Evolutionary conservation across 1,139 yeast genomes (phyloP).

Genomic region (Chernovozyma aurita): DNA sequence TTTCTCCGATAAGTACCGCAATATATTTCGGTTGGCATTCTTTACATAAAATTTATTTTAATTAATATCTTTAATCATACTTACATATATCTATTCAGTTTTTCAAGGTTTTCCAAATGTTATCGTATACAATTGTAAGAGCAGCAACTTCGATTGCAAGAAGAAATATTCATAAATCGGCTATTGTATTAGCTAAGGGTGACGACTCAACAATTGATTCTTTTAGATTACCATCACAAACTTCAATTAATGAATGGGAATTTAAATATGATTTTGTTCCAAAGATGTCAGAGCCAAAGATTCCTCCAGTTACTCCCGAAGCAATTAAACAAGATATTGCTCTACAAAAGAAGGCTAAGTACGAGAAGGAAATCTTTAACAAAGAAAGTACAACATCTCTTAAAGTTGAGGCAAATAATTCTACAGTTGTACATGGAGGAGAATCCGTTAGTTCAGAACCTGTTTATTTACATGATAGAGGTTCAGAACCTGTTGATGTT

Average conservation of each 20-base stretch:
- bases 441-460: conserved; percentile 37
- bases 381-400: conserved; percentile 35
- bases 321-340: conserved; percentile 50
- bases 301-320: conserved; percentile 49
- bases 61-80: too few species aligned
- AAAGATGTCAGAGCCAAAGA: conserved; percentile 40
- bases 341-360: conserved; percentile 33
- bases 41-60: too few species aligned
- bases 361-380: conserved; percentile 38
- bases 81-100: too few species aligned
- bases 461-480: conserved; percentile 36
- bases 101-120: too few species aligned
- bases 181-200: conserved; percentile 29
- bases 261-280: conserved; percentile 51
- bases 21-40: too few species aligned
- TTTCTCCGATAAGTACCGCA: too few species aligned
- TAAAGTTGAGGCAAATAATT: conserved; percentile 43
- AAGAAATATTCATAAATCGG: conserved; percentile 10
- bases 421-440: conserved; percentile 43
- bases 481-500: conserved; percentile 24
- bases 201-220: conserved; percentile 46
- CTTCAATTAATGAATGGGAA: conserved; percentile 46
- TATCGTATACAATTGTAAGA: not conserved
- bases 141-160: not conserved
- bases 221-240: conserved; percentile 41